Base-by-base conservation (phyloP, 2,329 filamentous ascomycete genomes). In the Aspergillus sp. region DNA sequence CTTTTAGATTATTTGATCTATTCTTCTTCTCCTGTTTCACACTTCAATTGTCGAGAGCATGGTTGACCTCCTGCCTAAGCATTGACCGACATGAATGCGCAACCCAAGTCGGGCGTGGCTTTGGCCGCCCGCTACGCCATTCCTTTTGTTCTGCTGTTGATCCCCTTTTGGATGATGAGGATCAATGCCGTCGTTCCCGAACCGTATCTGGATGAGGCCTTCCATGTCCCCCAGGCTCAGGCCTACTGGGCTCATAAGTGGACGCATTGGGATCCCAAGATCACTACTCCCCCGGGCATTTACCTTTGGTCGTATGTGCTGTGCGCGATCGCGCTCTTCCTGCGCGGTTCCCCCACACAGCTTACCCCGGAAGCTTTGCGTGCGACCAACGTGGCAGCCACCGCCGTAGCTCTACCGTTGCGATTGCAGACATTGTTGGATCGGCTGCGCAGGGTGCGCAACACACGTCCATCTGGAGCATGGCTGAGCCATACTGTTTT, bases 221-320 rank as follows among this genome's bases (percentile, higher is more conserved):
- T 82, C 67, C 80, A 99, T 74, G 88, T 97, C 21, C 91, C 92
- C 0, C 95, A 99, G 77, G 92, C 92, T 0, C 91, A 96, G 70
- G 86, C 85, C 30, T 99, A 96, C 75, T 97, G 93, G 75, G 75
- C 84, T 42, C 88, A 89, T 10, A 84, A 84, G 57, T 96, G 89
- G 79, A 73, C 76, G 11, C 83, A 91, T 58, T 99, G 95, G 95
- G 93, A 99, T 76, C 89, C 94, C 61, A 99, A 98, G 75, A 95
- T 99, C 72, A 99, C 95, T 0, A 99, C 95, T 1, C 95, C 95
- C 0, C 94, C 95, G 0, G 95, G 93, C 36, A 80, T 99, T 80
- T 92, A 82, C 70, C 81, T 80, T 50, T 73, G 66, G 65, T 75
- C 77, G 80, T 92, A 81, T 73, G 81, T 75, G 27, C 58, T 70